These are phyloP conservation scores for Voacanga thouarsii DNA, from an alignment of 257 asterid species.

Conservation along the genomic window DNA sequence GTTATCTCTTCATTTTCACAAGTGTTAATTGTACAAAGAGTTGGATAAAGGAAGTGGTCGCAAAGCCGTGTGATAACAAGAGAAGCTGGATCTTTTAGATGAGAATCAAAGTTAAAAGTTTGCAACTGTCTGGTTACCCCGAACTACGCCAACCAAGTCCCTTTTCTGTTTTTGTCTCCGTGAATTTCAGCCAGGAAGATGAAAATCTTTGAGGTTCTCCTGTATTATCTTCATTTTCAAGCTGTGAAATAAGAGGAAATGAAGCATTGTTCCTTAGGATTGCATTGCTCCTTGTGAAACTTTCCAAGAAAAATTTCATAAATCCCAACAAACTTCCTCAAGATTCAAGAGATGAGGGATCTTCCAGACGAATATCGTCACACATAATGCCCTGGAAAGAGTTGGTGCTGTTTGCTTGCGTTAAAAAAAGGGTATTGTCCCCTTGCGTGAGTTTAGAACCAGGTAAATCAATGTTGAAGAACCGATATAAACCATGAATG, in stretches of 20 bases:
- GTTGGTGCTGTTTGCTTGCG: no score
- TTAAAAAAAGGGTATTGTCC: slow-evolving; percentile 46
- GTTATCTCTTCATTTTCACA: not conserved
- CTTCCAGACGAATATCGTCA: slow-evolving; percentile 60
- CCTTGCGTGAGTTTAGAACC: slow-evolving; percentile 9
- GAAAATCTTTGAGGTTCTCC: not conserved
- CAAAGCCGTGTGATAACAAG: no score
- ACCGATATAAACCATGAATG: slow-evolving; percentile 11
- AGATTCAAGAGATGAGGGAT: slow-evolving; percentile 23
- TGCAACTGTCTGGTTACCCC: no score
- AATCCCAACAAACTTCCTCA: not conserved
- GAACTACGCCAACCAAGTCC: no score
- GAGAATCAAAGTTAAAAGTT: no score
- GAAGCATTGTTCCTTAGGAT: not conserved
- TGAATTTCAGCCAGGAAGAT: not conserved
- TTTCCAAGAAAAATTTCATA: no score
- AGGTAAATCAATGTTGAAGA: slow-evolving; percentile 10
- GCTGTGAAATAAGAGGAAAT: no score
- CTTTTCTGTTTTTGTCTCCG: no score
- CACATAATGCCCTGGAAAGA: no score
- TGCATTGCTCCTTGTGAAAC: not conserved
- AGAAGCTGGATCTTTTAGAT: no score
- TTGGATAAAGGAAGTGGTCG: no score
- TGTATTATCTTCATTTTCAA: not conserved
- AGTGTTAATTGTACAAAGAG: no score